Percentiles rank a stretch among this genome's conserved stretches.
phyloP scores from a whole-genome alignment of 345 rosid genomes.

The Gossypium turneri region DNA sequence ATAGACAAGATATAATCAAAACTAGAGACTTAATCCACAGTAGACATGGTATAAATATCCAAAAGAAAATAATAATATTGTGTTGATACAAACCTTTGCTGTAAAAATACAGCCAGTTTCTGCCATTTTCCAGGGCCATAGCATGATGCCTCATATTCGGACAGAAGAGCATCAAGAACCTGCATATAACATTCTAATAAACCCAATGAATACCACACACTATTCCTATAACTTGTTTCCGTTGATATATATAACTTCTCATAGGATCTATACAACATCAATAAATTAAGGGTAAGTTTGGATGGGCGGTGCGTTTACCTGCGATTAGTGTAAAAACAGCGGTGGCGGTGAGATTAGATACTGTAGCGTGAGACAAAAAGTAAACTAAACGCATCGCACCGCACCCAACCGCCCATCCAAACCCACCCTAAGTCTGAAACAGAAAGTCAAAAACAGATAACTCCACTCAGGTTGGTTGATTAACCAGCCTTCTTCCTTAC shows the following conservation, averaged over 20 bases:
- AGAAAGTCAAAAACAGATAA: background rate
- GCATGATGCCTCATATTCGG: conserved; percentile 70
- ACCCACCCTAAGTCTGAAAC: no score
- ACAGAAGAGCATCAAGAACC: conserved; percentile 76
- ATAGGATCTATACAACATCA: background rate
- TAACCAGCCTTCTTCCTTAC: background rate
- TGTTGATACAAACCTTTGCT: conserved; percentile 56
- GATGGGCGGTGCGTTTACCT: no score
- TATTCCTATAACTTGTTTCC: background rate
- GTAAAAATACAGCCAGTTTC: conserved; percentile 77
- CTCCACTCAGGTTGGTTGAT: background rate
- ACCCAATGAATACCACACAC: background rate
- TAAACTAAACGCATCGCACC: no score
- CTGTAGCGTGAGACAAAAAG: no score
- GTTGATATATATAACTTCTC: background rate
- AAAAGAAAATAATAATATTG: background rate
- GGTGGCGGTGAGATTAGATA: no score
- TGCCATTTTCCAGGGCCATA: conserved; percentile 95
- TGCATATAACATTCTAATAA: conserved; percentile 28
- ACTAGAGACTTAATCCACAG: background rate
- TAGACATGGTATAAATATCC: background rate
- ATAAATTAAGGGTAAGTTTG: background rate
- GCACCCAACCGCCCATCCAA: no score
- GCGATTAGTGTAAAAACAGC: no score
- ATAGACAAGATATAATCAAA: conserved; percentile 11